Evolutionary conservation across 345 rosid genomes (phyloP).

Genomic region (Aquilaria yunnanensis): DNA sequence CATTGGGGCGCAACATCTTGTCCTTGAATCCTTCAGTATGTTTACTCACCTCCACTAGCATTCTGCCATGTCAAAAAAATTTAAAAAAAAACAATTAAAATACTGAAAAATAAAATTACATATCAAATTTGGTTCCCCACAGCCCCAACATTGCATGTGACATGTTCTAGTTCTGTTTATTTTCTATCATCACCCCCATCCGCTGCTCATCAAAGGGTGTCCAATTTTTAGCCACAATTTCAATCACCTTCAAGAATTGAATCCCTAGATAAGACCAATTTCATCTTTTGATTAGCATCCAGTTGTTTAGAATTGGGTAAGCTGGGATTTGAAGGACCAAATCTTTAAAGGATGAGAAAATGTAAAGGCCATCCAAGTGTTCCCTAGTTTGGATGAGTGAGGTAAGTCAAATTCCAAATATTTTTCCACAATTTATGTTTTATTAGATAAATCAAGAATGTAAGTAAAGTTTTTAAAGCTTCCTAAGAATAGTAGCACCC

Average conservation of each 20-base stretch:
- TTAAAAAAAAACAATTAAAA: neutral
- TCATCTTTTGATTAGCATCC: too few relatives aligned
- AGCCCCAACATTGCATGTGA: neutral
- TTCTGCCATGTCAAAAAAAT: slow-evolving; percentile 40
- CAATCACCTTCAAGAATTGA: slow-evolving; percentile 24
- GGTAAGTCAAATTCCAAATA: too few relatives aligned
- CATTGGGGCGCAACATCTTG: slow-evolving; percentile 77
- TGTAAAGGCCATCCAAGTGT: too few relatives aligned
- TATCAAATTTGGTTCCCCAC: neutral
- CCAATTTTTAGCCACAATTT: slow-evolving; percentile 13
- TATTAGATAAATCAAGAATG: too few relatives aligned
- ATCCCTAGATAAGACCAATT: neutral
- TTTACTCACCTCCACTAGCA: slow-evolving; percentile 98
- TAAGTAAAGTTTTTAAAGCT: too few relatives aligned
- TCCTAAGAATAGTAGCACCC: too few relatives aligned
- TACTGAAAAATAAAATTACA: neutral
- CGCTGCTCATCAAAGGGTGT: slow-evolving; percentile 7
- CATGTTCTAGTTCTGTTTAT: neutral
- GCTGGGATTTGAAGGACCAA: too few relatives aligned
- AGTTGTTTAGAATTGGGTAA: too few relatives aligned
- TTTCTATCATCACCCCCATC: neutral
- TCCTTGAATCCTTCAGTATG: slow-evolving; percentile 90
- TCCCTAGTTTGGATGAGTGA: too few relatives aligned
- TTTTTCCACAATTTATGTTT: too few relatives aligned
- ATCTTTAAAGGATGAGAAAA: too few relatives aligned